These are phyloP conservation scores for Pichia scutulata DNA, from an alignment of 805 yeast species.

Conservation along the genomic window DNA sequence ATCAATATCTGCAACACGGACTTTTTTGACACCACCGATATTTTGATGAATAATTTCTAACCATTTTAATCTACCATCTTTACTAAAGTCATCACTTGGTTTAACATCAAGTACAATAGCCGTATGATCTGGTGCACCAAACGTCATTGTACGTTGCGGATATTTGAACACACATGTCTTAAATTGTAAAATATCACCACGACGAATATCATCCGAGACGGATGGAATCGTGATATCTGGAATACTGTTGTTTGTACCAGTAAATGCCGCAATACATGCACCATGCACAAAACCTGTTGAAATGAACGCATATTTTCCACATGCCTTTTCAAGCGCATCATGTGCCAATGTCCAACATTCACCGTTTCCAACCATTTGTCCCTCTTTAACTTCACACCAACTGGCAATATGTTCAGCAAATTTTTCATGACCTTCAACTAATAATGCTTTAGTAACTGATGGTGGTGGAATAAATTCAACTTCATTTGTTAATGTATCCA, in stretches of 20 bases:
- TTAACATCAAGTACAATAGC: constrained; percentile 30
- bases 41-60: constrained; percentile 43
- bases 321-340: constrained; percentile 44
- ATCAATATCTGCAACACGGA: constrained; percentile 32
- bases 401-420: constrained; percentile 48
- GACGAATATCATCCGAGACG: constrained; percentile 35
- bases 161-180: constrained; percentile 33
- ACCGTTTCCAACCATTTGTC: constrained; percentile 45
- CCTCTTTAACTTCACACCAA: constrained; percentile 45
- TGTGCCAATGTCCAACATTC: constrained; percentile 58
- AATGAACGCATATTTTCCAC: constrained; percentile 52
- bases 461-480: constrained; percentile 39
- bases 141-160: constrained; percentile 28
- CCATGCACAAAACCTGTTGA: constrained; percentile 43
- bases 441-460: constrained; percentile 25
- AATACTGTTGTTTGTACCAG: constrained; percentile 10
- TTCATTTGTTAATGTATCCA: constrained; percentile 23
- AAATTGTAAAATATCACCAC: constrained; percentile 54
- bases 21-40: constrained; percentile 35
- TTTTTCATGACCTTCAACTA: constrained; percentile 29
- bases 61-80: constrained; percentile 16
- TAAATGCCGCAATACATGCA: constrained; percentile 20
- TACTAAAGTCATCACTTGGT: constrained; percentile 21
- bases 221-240: constrained; percentile 17
- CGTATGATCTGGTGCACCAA: constrained; percentile 52